Evolutionary conservation across 2,329 filamentous ascomycete species (phyloP).

Genomic region (Elsinoe perseae): DNA sequence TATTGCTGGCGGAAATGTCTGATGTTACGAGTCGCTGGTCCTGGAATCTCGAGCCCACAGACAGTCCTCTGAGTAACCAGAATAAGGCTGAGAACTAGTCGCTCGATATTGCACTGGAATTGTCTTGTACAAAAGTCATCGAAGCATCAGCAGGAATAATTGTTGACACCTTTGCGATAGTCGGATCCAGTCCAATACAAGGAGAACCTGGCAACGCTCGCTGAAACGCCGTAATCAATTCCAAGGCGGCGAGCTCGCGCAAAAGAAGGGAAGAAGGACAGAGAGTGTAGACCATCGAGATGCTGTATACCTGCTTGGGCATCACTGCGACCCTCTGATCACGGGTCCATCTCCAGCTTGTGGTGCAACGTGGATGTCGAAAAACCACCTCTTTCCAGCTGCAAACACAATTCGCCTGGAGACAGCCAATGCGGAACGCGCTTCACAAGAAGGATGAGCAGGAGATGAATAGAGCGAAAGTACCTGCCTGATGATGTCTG

Average conservation of each 20-base stretch:
- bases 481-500: not conserved
- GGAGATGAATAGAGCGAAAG: not conserved
- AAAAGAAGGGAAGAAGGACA: not conserved
- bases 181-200: not conserved
- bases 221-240: not conserved
- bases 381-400: not conserved
- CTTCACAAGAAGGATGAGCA: not conserved
- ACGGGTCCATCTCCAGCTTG: not conserved
- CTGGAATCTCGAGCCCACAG: too few species aligned
- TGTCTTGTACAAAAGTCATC: too few species aligned
- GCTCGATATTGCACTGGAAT: too few species aligned
- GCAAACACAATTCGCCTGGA: not conserved
- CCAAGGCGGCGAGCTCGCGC: not conserved
- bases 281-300: not conserved
- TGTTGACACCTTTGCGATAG: too few species aligned
- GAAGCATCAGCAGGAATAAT: too few species aligned
- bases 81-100: too few species aligned
- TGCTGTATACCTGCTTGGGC: not conserved
- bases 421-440: not conserved
- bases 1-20: too few species aligned
- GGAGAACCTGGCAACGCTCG: not conserved
- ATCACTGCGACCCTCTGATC: not conserved
- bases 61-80: too few species aligned
- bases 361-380: not conserved
- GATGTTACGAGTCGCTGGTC: too few species aligned